Percentiles rank a stretch among this genome's conserved stretches.
phyloP scores from a whole-genome alignment of 2,329 filamentous ascomycete genomes.

The Fonsecaea multimorphosa region DNA sequence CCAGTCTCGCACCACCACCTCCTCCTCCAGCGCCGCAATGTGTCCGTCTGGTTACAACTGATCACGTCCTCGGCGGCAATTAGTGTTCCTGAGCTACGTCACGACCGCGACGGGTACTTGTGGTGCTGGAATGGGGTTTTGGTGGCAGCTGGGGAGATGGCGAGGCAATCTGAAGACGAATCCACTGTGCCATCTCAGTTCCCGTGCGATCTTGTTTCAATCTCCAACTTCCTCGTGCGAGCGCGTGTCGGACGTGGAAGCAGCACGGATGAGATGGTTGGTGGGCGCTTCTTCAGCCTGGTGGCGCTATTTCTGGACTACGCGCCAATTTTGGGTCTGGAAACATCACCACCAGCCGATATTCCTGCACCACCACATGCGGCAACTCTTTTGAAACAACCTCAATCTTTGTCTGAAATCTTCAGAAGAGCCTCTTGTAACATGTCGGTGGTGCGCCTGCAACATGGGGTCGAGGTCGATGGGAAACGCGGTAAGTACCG shows the following conservation, averaged over 20 bases:
- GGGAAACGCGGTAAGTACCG: constrained; percentile 33
- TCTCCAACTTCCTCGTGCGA: constrained; percentile 27
- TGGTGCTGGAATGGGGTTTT: constrained; percentile 10
- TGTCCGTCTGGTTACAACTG: constrained; percentile 4
- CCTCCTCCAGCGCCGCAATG: not conserved
- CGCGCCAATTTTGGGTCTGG: constrained; percentile 34
- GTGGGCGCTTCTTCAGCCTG: constrained; percentile 38
- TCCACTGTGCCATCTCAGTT: constrained; percentile 19
- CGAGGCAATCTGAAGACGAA: constrained; percentile 30
- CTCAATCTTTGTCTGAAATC: constrained; percentile 9
- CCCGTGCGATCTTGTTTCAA: constrained; percentile 27
- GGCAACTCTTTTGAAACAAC: constrained; percentile 29
- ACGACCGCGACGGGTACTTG: constrained; percentile 9
- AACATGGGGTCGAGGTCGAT: constrained; percentile 25
- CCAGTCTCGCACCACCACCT: constrained; percentile 10
- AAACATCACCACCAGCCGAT: constrained; percentile 34
- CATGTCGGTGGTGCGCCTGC: constrained; percentile 33
- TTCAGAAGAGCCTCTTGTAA: constrained; percentile 26
- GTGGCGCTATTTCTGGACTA: constrained; percentile 35
- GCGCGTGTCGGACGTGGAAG: constrained; percentile 36
- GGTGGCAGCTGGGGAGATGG: constrained; percentile 27
- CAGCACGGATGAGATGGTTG: constrained; percentile 32
- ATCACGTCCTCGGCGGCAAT: constrained; percentile 11
- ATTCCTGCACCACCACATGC: constrained; percentile 30
- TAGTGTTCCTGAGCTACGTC: constrained; percentile 20